Conservation (phyloP, 139 green algal genomes). For the Microglena sp. region DNA sequence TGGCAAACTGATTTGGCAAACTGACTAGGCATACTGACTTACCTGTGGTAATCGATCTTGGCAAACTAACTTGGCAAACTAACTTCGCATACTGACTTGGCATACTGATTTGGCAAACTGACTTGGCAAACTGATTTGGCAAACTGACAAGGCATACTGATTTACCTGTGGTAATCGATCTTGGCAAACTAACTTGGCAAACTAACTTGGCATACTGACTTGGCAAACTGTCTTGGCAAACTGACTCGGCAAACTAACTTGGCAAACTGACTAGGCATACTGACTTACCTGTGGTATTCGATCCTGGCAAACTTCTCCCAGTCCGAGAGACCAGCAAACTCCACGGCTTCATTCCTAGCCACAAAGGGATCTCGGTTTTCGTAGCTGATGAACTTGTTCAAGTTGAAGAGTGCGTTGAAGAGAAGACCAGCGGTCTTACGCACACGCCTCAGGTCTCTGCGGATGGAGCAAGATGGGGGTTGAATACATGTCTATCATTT, state of each 20-base stretch:
- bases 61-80: too few relatives aligned
- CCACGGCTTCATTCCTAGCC: slow-evolving; percentile 33
- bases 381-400: slow-evolving; percentile 97
- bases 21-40: too few relatives aligned
- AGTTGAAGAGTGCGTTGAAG: slow-evolving; percentile 98
- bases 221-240: background rate
- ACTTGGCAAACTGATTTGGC: too few relatives aligned
- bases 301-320: slow-evolving; percentile 68
- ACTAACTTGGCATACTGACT: background rate
- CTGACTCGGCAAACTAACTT: background rate
- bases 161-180: background rate
- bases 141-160: background rate
- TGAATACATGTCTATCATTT: too few relatives aligned
- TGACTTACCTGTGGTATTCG: slow-evolving; percentile 46
- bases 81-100: too few relatives aligned
- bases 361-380: slow-evolving; percentile 77
- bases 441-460: slow-evolving; percentile 70
- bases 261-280: background rate
- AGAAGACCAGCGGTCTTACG: slow-evolving; percentile 69
- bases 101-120: too few relatives aligned
- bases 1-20: too few relatives aligned
- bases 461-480: too few relatives aligned
- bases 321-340: slow-evolving; percentile 50
- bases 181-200: background rate
- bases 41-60: too few relatives aligned